phyloP scores from a whole-genome alignment of 2,329 filamentous ascomycete genomes.

The Paradendryphiella salina region DNA sequence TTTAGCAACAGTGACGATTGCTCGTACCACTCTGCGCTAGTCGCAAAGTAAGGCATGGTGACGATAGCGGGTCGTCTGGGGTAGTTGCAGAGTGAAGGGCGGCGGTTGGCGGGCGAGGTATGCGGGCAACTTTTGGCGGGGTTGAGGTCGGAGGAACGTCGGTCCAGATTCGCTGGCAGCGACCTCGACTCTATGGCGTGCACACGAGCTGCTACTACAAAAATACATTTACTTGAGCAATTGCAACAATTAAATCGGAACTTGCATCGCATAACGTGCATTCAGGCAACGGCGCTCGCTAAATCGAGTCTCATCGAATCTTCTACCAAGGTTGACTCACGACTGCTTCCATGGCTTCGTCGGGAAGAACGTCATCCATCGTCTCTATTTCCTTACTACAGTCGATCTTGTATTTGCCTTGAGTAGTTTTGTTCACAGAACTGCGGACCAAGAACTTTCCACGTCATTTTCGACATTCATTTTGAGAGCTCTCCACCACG shows the following conservation, averaged over 20 bases:
- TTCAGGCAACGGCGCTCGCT: background rate
- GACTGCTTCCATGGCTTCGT: background rate
- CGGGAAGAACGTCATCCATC: background rate
- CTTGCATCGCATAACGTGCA: too few relatives aligned
- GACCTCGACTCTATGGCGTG: background rate
- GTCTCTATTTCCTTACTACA: background rate
- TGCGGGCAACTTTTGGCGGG: conserved; percentile 39
- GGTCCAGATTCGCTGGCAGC: conserved; percentile 2
- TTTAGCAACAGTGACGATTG: conserved; percentile 84
- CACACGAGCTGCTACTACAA: background rate
- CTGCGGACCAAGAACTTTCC: background rate
- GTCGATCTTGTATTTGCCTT: background rate
- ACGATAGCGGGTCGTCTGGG: conserved; percentile 12
- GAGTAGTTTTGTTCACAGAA: background rate
- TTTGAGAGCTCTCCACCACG: background rate
- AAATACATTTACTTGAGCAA: background rate
- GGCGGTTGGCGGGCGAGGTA: conserved; percentile 7
- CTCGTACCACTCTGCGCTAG: conserved; percentile 87
- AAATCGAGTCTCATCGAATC: background rate
- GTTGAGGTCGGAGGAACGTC: conserved; percentile 21
- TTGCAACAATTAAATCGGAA: background rate
- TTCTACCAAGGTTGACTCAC: background rate
- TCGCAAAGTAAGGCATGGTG: conserved; percentile 76
- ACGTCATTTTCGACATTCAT: too few relatives aligned
- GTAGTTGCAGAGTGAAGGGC: conserved; percentile 13